phyloP scores from a whole-genome alignment of 2,329 filamentous ascomycete genomes.

The Hypocreales sp. region DNA sequence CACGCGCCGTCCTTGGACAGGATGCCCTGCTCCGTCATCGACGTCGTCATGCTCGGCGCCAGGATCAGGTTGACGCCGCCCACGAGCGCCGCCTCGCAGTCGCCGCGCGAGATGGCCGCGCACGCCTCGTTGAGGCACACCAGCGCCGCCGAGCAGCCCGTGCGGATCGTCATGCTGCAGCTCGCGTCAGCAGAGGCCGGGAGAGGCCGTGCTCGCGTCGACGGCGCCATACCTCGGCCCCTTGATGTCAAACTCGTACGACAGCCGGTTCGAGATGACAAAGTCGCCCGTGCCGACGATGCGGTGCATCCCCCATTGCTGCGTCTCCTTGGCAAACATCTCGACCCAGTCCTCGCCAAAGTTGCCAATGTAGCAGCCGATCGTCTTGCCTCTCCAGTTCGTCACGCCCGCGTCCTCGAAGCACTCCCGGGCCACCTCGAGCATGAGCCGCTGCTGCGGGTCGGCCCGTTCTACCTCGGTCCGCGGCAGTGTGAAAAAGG shows the following conservation, averaged over 20 bases:
- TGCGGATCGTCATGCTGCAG: constrained; percentile 13
- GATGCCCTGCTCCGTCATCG: constrained; percentile 3
- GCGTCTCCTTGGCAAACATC: constrained; percentile 3
- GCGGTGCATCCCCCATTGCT: constrained; percentile 4
- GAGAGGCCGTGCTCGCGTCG: neutral
- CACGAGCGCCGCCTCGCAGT: constrained; percentile 10
- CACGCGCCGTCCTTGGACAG: constrained; percentile 11
- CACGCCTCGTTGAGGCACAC: constrained; percentile 12
- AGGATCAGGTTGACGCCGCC: constrained; percentile 8
- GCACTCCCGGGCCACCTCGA: constrained; percentile 12
- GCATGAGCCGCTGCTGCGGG: constrained; percentile 14
- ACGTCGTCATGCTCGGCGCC: constrained; percentile 5
- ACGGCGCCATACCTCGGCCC: neutral
- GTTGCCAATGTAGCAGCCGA: constrained; percentile 5
- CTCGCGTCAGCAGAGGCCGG: neutral
- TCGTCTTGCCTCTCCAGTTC: constrained; percentile 1
- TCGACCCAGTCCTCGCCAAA: constrained; percentile 6
- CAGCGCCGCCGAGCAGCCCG: constrained; percentile 15
- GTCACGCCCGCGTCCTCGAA: constrained; percentile 4
- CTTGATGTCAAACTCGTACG: constrained; percentile 14
- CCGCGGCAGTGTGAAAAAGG: constrained; percentile 9
- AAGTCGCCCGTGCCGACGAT: constrained; percentile 11
- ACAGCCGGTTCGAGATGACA: constrained; percentile 13
- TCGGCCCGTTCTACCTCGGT: constrained; percentile 14
- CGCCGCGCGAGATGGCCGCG: constrained; percentile 9